These are phyloP conservation scores for Aureobasidium sp. DNA, from an alignment of 2,329 filamentous ascomycete genomes.

Conservation along the genomic window DNA sequence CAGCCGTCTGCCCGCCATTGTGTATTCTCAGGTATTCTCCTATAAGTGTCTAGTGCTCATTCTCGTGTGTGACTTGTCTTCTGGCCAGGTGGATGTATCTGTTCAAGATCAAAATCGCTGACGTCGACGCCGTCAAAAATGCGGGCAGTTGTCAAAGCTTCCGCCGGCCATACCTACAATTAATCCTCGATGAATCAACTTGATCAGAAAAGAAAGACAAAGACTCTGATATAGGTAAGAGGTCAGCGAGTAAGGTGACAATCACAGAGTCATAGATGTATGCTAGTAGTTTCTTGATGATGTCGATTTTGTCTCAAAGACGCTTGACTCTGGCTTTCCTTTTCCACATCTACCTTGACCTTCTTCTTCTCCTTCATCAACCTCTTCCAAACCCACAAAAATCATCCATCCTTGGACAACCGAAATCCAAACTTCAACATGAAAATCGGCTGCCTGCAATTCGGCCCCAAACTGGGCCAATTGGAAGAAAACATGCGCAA, in stretches of 20 bases:
- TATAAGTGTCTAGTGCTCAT: neutral
- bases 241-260: too few relatives aligned
- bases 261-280: too few relatives aligned
- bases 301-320: too few relatives aligned
- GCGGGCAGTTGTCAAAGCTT: constrained; percentile 16
- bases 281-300: too few relatives aligned
- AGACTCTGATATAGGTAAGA: too few relatives aligned
- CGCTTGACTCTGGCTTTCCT: too few relatives aligned
- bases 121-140: constrained; percentile 5
- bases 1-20: constrained; percentile 46
- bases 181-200: neutral
- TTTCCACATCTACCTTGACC: too few relatives aligned
- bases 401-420: neutral
- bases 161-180: neutral
- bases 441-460: constrained; percentile 65
- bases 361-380: neutral
- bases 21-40: neutral
- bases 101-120: constrained; percentile 4
- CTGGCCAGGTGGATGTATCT: neutral
- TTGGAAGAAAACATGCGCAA: constrained; percentile 62
- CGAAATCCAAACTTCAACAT: constrained; percentile 33
- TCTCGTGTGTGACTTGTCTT: neutral
- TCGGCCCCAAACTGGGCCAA: constrained; percentile 63
- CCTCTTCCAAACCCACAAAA: neutral
- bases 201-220: too few relatives aligned